Base-by-base conservation (phyloP, 2,329 filamentous ascomycete species). In the Cercospora sesami region DNA sequence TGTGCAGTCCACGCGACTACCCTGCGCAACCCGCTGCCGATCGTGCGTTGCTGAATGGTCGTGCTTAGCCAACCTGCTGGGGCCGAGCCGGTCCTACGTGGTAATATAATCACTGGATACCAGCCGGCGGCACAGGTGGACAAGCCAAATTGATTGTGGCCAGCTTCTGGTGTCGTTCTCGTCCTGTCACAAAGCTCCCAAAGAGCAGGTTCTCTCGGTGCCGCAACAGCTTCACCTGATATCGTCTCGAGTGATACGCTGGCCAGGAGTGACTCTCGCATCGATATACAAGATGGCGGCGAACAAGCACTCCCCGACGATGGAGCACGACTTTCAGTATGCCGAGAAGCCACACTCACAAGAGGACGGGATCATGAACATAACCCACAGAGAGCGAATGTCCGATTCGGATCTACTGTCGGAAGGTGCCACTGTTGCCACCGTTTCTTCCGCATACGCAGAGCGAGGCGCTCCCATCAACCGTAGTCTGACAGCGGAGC, bases 381-480 rank as follows among this genome's bases (percentile, higher is more conserved):
- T 73, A 18, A 66, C 65, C 16, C 73, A 73, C 61, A 67, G 69
- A 23, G 73, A 75, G 48, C 72, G 73, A 45, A 57, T 66, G 6
- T 64, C 71, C 2, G 67, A 66, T 12, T 71, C 71, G 3, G 67
- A 67, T 23, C 60, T 30, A 6, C 18, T 64, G 51, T 42, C 48
- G 9, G 67, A 68, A 14, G 63, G 23, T 51, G 45, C 57, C 18
- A 69, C 69, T 45, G 58, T 53, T 28, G 65, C 64, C 9, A 69
- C 64, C 55, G 48, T 67, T 10, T 55, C 53, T 18, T 65, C 63
- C n/a, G 42, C 68, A 7, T 73, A 70, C 53, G 69, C 68, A 16
- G 71, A 73, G 42, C 60, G 62, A 28, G 76, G 76, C 28, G 70
- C 73, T 28, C 73, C 72, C 1, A 77, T 78, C 66, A 74, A 77